phyloP scores from a whole-genome alignment of 2,329 filamentous ascomycete species.

The Zopfia rhizophila region DNA sequence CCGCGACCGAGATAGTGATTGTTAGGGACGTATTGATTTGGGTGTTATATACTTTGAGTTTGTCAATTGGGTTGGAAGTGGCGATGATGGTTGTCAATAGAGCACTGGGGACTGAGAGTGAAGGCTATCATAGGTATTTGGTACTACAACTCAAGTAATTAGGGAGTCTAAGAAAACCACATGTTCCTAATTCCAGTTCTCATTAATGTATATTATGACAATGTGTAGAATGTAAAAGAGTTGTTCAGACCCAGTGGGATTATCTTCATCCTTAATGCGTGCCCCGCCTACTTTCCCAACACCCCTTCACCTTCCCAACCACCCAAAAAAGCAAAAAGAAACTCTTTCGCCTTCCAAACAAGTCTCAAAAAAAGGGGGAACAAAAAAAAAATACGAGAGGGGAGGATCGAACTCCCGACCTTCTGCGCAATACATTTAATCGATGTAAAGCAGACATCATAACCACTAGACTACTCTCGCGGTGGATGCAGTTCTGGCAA shows the following conservation, averaged over 20 bases:
- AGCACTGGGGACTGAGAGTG: too few species aligned
- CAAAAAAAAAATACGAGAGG: conserved; percentile 42
- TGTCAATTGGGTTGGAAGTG: too few species aligned
- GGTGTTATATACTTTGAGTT: background rate
- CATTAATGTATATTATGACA: too few species aligned
- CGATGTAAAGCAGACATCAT: conserved; percentile 53
- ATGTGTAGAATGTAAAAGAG: too few species aligned
- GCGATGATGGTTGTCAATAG: too few species aligned
- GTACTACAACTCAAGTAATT: too few species aligned
- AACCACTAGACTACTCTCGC: conserved; percentile 45
- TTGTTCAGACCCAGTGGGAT: too few species aligned
- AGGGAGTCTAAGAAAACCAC: too few species aligned
- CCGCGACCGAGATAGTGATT: conserved; percentile 41
- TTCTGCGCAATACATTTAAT: conserved; percentile 43
- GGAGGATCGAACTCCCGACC: conserved; percentile 52
- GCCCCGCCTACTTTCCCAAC: background rate
- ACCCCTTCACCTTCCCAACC: too few species aligned
- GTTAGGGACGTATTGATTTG: background rate
- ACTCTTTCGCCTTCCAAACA: background rate
- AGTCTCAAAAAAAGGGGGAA: conserved; percentile 17
- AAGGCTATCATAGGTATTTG: too few species aligned
- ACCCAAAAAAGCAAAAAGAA: conserved; percentile 4
- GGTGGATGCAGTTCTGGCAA: conserved; percentile 13
- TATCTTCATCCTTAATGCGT: background rate
- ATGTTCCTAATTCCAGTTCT: too few species aligned